Conservation (phyloP, 2,329 filamentous ascomycete genomes). For the Teratosphaeria nubilosa region DNA sequence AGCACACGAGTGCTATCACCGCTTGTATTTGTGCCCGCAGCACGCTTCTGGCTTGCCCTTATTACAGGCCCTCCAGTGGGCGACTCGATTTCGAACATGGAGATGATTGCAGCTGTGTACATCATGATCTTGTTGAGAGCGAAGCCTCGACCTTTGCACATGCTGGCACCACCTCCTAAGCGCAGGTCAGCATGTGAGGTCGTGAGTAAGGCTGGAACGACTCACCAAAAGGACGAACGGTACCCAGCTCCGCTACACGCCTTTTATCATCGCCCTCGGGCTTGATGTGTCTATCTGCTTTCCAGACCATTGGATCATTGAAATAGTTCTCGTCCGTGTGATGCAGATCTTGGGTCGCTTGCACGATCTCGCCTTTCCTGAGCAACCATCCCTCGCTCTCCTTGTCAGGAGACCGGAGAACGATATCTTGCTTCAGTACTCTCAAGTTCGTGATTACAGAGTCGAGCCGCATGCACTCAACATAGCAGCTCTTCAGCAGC, state of each 20-base stretch:
- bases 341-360: conserved; percentile 28
- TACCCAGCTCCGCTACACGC: conserved; percentile 30
- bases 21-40: conserved; percentile 42
- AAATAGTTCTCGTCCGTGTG: conserved; percentile 27
- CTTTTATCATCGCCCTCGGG: conserved; percentile 18
- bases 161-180: conserved; percentile 34
- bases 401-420: conserved; percentile 26
- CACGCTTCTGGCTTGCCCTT: conserved; percentile 41
- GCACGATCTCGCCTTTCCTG: conserved; percentile 26
- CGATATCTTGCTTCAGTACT: conserved; percentile 25
- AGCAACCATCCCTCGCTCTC: conserved; percentile 23
- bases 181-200: not conserved
- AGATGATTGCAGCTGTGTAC: conserved; percentile 43
- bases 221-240: conserved; percentile 36
- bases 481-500: conserved; percentile 28
- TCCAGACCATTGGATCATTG: conserved; percentile 22
- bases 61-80: conserved; percentile 35
- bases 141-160: conserved; percentile 43
- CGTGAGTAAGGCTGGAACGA: not conserved
- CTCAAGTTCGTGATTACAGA: conserved; percentile 27
- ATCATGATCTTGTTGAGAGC: conserved; percentile 42
- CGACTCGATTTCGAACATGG: conserved; percentile 47
- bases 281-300: conserved; percentile 25
- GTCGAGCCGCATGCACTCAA: conserved; percentile 28
- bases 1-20: conserved; percentile 44